Conservation (phyloP, 495 filamentous ascomycete genomes). For the Penicillium bovifimosum region DNA sequence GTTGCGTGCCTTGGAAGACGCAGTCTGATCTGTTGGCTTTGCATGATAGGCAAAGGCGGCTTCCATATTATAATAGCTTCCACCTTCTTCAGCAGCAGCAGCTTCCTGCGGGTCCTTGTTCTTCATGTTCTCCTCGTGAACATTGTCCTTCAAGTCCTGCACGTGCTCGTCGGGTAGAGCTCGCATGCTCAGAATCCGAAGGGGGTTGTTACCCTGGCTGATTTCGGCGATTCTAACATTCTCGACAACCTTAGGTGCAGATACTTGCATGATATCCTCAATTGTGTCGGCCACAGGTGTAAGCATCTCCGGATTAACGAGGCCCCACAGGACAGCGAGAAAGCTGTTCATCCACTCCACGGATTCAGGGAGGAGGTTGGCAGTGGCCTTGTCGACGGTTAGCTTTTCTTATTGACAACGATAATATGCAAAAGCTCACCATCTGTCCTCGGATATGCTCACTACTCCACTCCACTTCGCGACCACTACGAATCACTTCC, state of each 20-base stretch:
- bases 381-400: slow-evolving; percentile 49
- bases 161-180: slow-evolving; percentile 81
- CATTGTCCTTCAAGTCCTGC: slow-evolving; percentile 68
- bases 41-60: slow-evolving; percentile 92
- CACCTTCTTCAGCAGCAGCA: slow-evolving; percentile 84
- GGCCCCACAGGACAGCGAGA: slow-evolving; percentile 74
- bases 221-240: slow-evolving; percentile 96
- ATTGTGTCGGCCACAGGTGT: slow-evolving; percentile 63
- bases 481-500: slow-evolving; percentile 72
- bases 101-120: slow-evolving; percentile 81
- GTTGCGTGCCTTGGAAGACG: slow-evolving; percentile 78
- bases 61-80: slow-evolving; percentile 92
- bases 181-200: slow-evolving; percentile 84
- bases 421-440: slow-evolving; percentile 37
- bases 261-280: slow-evolving; percentile 95
- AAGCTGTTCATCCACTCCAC: slow-evolving; percentile 95
- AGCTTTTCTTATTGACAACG: slow-evolving; percentile 5
- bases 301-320: slow-evolving; percentile 94
- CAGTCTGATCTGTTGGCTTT: slow-evolving; percentile 58
- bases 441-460: slow-evolving; percentile 80
- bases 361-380: slow-evolving; percentile 86
- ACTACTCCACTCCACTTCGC: slow-evolving; percentile 81
- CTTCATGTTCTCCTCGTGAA: slow-evolving; percentile 71
- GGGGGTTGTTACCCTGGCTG: slow-evolving; percentile 82
- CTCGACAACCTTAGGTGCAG: slow-evolving; percentile 80